Conservation (phyloP, 163 green algal genomes). For the Prototheca cutis region DNA sequence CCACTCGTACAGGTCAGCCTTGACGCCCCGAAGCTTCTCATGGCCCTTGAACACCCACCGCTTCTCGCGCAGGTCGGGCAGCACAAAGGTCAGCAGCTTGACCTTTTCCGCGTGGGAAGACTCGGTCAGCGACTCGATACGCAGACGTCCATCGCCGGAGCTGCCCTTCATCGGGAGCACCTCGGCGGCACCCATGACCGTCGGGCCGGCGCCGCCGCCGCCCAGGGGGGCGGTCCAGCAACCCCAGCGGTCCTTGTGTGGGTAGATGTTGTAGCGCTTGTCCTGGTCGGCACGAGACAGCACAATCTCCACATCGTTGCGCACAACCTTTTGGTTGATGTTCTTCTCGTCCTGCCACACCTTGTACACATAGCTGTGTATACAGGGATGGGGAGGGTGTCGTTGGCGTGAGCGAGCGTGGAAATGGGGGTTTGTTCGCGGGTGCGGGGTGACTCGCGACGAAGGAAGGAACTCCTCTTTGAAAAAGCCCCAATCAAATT, state of each 20-base stretch:
- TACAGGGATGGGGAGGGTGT: background rate
- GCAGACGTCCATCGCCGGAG: too few relatives aligned
- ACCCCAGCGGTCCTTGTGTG: background rate
- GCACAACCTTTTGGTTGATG: conserved; percentile 26
- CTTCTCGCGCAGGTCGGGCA: conserved; percentile 32
- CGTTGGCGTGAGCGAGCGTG: background rate
- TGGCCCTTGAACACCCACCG: conserved; percentile 33
- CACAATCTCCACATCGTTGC: conserved; percentile 33
- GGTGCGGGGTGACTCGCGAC: too few relatives aligned
- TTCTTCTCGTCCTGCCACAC: conserved; percentile 28
- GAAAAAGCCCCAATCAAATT: background rate
- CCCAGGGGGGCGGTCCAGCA: background rate
- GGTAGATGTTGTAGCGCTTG: conserved; percentile 3
- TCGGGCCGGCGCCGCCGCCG: background rate
- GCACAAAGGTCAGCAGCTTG: conserved; percentile 27
- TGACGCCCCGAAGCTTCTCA: background rate
- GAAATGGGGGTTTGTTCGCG: too few relatives aligned
- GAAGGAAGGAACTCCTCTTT: background rate
- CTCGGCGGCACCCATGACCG: background rate
- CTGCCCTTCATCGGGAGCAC: too few relatives aligned
- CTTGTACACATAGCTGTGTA: conserved; percentile 27
- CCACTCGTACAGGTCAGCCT: conserved; percentile 20
- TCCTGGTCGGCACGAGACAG: conserved; percentile 5
- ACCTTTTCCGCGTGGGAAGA: too few relatives aligned
- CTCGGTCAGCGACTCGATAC: too few relatives aligned